phyloP scores from a whole-genome alignment of 1,284 basidiomycete genomes.

The Xanthoconium separans region DNA sequence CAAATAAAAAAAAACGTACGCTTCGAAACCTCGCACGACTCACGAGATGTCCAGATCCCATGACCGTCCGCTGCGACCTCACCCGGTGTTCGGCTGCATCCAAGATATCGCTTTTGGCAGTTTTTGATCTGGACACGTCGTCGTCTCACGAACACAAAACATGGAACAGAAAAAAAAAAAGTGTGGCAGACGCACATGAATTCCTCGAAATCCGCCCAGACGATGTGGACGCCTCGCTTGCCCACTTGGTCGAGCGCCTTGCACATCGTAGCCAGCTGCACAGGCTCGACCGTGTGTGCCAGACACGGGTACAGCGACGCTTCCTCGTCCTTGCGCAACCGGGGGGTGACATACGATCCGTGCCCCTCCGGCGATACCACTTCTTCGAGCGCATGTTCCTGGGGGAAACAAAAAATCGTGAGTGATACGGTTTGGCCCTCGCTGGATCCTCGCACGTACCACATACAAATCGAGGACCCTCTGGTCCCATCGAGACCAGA shows the following conservation, averaged over 20 bases:
- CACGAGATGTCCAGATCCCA: slow-evolving; percentile 33
- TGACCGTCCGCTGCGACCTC: slow-evolving; percentile 21
- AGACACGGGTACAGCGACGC: slow-evolving; percentile 27
- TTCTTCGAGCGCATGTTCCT: slow-evolving; percentile 31
- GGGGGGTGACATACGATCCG: slow-evolving; percentile 19
- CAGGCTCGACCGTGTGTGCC: slow-evolving; percentile 28
- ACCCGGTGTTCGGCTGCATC: slow-evolving; percentile 26
- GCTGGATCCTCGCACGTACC: slow-evolving; percentile 11
- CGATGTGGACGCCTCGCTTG: slow-evolving; percentile 24
- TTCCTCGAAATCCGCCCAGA: slow-evolving; percentile 34
- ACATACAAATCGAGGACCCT: slow-evolving; percentile 25
- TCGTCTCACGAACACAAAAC: neutral
- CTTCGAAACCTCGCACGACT: neutral
- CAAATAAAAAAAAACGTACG: neutral
- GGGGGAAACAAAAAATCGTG: neutral
- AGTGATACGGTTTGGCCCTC: neutral
- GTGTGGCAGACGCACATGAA: slow-evolving; percentile 30
- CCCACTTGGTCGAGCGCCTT: slow-evolving; percentile 9
- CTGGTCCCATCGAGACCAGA: slow-evolving; percentile 30
- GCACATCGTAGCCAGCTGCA: slow-evolving; percentile 24
- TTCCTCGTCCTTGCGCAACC: slow-evolving; percentile 33
- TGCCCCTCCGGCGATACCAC: slow-evolving; percentile 1
- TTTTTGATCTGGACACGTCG: slow-evolving; percentile 19
- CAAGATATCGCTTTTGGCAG: slow-evolving; percentile 29
- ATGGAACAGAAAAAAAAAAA: neutral